Base-by-base conservation (phyloP, 805 yeast genomes). In the Wickerhamomyces rabaulensis region DNA sequence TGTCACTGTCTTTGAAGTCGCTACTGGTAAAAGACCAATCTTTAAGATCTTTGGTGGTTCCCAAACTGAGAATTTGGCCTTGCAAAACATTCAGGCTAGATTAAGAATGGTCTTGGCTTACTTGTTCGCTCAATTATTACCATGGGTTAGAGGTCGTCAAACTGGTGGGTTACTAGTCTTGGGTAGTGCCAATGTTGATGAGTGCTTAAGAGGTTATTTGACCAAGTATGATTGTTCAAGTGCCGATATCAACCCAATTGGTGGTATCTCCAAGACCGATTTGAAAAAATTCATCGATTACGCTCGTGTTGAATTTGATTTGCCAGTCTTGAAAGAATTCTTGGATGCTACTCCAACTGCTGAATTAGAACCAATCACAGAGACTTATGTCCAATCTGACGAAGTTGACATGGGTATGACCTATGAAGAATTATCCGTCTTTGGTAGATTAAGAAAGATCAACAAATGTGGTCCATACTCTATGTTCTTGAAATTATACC, bases 391-490 rank as follows among this genome's bases (percentile, higher is more conserved):
- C 15, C 99, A 94, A 66, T 86, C 95, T 27, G 99, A 94, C 65
- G 99, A 94, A 66, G 82, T 79, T 13, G 99, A 94, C 62, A 94
- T 94, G 99, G 99, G 99, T 2, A 86, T 95, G 84, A 87, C 97
- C 0, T 94, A 94, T 60, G 95, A 91, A 53, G 99, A 94, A 62
- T 75, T 94, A 49, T 84, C 96, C 29, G 73, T 86, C 7, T 91
- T 94, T 70, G 99, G 99, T 13, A 76, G 86, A 49, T 74, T 94
- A 51, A 78, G 99, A 54, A 94, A 94, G 66, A 84, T 94, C 41
- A 88, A 87, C 42, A 91, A 91, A 68, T 87, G 96, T 68, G 99
- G 99, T 1, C 99, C 99, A 4, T 87, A 87, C 61, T 87, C 95
- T 7, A 88, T 89, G 95, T 94, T 94, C 64, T 71, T 91, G 59